Percentiles rank a stretch among this genome's conserved stretches.
phyloP scores from a whole-genome alignment of 202 grass and related monocot genomes.

The Musa balbisiana region DNA sequence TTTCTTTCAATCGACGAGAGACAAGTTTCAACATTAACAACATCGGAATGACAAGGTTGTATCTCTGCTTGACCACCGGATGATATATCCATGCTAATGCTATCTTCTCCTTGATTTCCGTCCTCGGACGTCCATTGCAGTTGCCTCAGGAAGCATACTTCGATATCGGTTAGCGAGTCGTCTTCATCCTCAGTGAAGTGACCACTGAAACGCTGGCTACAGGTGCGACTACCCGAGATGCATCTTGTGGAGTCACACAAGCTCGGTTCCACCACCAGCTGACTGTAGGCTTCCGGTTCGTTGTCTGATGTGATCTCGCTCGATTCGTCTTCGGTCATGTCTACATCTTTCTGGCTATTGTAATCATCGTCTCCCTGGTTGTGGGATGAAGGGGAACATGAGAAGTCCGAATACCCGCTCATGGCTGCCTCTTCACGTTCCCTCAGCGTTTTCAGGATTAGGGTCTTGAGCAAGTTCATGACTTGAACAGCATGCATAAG shows the following conservation, averaged over 20 bases:
- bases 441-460: constrained; percentile 70
- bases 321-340: constrained; percentile 41
- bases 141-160: constrained; percentile 30
- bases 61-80: neutral
- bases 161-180: constrained; percentile 21
- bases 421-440: constrained; percentile 54
- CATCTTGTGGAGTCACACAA: constrained; percentile 29
- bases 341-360: constrained; percentile 35
- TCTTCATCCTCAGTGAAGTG: constrained; percentile 23
- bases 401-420: constrained; percentile 48
- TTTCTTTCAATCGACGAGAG: neutral
- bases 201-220: constrained; percentile 31
- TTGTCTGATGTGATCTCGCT: constrained; percentile 18
- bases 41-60: neutral
- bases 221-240: constrained; percentile 30
- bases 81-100: neutral
- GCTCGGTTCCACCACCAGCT: constrained; percentile 11
- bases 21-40: neutral
- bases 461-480: constrained; percentile 91
- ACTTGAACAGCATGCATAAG: constrained; percentile 98
- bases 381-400: constrained; percentile 47
- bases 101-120: constrained; percentile 1
- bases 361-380: constrained; percentile 28
- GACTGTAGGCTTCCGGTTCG: constrained; percentile 30
- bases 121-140: constrained; percentile 31